Percentiles rank a stretch among this genome's conserved stretches.
Evolutionary conservation across 2,329 filamentous ascomycete genomes (phyloP).

Genomic region (Ophiostoma sp.): DNA sequence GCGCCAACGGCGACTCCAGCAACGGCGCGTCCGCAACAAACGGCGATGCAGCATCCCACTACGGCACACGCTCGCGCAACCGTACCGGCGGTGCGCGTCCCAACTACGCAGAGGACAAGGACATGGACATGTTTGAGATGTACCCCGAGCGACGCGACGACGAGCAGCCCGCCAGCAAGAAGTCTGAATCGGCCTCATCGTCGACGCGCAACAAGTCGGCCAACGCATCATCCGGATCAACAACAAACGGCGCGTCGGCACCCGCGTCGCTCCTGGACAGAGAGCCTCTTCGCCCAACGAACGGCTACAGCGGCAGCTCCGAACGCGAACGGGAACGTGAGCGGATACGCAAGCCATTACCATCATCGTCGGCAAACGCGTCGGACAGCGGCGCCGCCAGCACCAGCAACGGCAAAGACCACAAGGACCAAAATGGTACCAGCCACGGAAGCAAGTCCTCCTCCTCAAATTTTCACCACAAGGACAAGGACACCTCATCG

Average conservation of each 20-base stretch:
- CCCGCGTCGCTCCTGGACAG: constrained; percentile 23
- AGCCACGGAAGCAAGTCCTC: constrained; percentile 18
- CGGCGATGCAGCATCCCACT: constrained; percentile 47
- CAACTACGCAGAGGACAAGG: constrained; percentile 94
- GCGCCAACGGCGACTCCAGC: constrained; percentile 38
- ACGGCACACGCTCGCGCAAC: constrained; percentile 93
- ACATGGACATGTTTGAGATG: constrained; percentile 80
- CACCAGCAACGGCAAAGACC: constrained; percentile 18
- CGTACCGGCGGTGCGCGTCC: constrained; percentile 75
- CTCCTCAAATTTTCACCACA: constrained; percentile 29
- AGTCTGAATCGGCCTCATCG: constrained; percentile 46
- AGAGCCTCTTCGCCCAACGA: constrained; percentile 26
- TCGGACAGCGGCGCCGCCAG: constrained; percentile 9
- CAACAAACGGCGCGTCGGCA: constrained; percentile 1
- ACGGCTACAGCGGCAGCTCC: constrained; percentile 9
- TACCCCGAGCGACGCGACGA: constrained; percentile 56
- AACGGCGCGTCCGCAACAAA: constrained; percentile 2
- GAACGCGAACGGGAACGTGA: constrained; percentile 25
- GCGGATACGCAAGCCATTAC: constrained; percentile 29
- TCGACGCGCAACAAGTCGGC: constrained; percentile 31
- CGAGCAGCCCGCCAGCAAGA: constrained; percentile 51
- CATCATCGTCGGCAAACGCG: constrained; percentile 33
- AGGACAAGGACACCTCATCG: constrained; percentile 32
- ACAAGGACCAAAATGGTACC: constrained; percentile 31
- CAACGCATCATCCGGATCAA: background rate